phyloP scores from a whole-genome alignment of 805 yeast genomes.

The Suhomyces xylopsoci region DNA sequence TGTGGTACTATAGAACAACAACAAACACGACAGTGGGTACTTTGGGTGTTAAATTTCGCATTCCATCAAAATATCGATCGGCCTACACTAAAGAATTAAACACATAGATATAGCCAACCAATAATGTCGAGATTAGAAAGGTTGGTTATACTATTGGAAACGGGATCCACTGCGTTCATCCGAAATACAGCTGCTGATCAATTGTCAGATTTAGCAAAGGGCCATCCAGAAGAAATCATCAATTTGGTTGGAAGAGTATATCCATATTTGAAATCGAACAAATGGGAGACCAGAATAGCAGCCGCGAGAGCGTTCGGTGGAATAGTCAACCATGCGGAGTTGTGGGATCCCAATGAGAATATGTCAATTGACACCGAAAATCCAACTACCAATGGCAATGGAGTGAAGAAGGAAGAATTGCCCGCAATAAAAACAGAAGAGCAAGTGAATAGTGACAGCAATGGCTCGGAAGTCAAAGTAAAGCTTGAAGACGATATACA shows the following conservation, averaged over 20 bases:
- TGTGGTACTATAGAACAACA: background rate
- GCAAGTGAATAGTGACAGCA: background rate
- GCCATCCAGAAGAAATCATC: constrained; percentile 90
- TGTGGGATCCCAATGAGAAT: constrained; percentile 77
- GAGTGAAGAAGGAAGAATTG: constrained; percentile 13
- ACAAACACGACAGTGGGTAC: background rate
- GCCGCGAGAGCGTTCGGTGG: constrained; percentile 96
- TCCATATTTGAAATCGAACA: constrained; percentile 76
- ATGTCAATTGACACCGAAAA: constrained; percentile 1
- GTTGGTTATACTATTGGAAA: constrained; percentile 66
- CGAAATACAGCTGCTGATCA: constrained; percentile 97
- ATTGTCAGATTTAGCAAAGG: constrained; percentile 86
- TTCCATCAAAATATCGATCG: background rate
- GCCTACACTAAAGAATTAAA: background rate
- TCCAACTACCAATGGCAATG: constrained; percentile 7
- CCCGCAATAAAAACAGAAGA: constrained; percentile 1
- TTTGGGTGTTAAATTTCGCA: background rate
- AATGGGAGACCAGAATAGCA: constrained; percentile 95
- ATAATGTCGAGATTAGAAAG: constrained; percentile 52
- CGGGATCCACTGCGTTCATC: constrained; percentile 92
- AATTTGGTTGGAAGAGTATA: constrained; percentile 83
- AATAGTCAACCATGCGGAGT: constrained; percentile 69
- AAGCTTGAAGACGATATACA: constrained; percentile 18
- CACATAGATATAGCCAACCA: background rate
- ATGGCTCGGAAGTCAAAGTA: constrained; percentile 9